Base-by-base conservation (phyloP, 345 rosid genomes). In the Gossypium bickii region DNA sequence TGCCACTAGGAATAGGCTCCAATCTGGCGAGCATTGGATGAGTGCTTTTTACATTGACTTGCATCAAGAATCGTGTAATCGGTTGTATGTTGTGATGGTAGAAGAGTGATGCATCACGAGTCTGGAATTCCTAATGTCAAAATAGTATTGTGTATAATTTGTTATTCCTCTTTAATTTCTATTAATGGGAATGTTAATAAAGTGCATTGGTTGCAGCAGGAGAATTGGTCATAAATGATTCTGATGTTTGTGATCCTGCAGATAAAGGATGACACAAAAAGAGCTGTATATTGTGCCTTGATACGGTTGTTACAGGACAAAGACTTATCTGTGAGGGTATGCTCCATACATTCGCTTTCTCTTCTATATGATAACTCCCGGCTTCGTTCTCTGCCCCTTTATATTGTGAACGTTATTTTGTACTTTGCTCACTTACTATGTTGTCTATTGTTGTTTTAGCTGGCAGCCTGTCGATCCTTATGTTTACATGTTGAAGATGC, bases 401-500 rank as follows among this genome's bases (percentile, higher is more conserved):
- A 11, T 10, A 17, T n/a, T 52, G 3, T 45, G 27, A 52, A 69
- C 25, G 4, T 51, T 69, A 27, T 51, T 34, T 34, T 16, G 45
- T 25, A 51, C 58, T 41, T 44, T 47, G 67, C 62, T 80, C 80
- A 56, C 59, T 81, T 79, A 56, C 81, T 86, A 80, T 63, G 29
- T 82, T 51, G 70, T 82, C 70, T 75, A 80, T 81, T 80, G 18
- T 77, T 79, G 77, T 74, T 81, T 73, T 78, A 95, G 99, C 87
- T 95, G 85, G 99, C 98, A 80, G 98, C 98, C 78, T 93, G 98
- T 82, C 87, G 99, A 66, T 89, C 98, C 61, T 80, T 93, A 83
- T 95, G 93, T 88, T 85, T 80, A 71, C 96, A 95, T 74, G 80
- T 95, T 61, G 98, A 95, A 85, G 99, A 95, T 87, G 97, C 99